Evolutionary conservation across 441 rosid genomes (phyloP), one percentile per base, ranked within the genome.

Genomic region (Syzygium syzygioides): DNA sequence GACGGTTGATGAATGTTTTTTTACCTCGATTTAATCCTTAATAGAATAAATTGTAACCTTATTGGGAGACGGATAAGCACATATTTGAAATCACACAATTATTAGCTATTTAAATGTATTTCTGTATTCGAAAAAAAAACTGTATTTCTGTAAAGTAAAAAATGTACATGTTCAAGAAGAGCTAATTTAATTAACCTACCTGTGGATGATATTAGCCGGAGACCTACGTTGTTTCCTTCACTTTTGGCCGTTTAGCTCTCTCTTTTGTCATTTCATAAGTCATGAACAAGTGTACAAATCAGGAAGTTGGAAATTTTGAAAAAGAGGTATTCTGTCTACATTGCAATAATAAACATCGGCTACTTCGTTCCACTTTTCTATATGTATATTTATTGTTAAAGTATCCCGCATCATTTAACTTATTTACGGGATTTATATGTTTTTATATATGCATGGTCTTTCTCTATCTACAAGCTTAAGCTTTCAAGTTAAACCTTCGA

Each of bases 281-380:
- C 12, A 15, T 30, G 11, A 64, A 15, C 76, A 64, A 64, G 12
- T 15, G 76, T 64, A 64, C 37, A 30, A 64, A 64, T 64, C 30
- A 30, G 37, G 30, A 17, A 30, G 41, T 64, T 64, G 68, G 23
- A 64, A 64, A 1, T 64, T 64, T 64, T 64, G 30, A 12, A 59
- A 59, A 26, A 59, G 7, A n/a, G n/a, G 34, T 14, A 13, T 62
- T 3, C 68, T 62, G 68, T n/a, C 34, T n/a, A 14, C 10, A 4
- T n/a, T 4, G 0, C 1, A n/a, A 0, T n/a, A 62, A 62, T n/a
- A 14, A 62, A 0, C 3, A 2, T 14, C 2, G 14, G 19, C 68
- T 17, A n/a, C 5, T n/a, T n/a, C n/a, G 68, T 62, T 62, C 34
- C 34, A n/a, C 68, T n/a, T n/a, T 62, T 62, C 34, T 26, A 59